Evolutionary conservation across 768 basidiomycete genomes (phyloP), one percentile per base, ranked within the genome.

Genomic region (Naematelia aurantialba): DNA sequence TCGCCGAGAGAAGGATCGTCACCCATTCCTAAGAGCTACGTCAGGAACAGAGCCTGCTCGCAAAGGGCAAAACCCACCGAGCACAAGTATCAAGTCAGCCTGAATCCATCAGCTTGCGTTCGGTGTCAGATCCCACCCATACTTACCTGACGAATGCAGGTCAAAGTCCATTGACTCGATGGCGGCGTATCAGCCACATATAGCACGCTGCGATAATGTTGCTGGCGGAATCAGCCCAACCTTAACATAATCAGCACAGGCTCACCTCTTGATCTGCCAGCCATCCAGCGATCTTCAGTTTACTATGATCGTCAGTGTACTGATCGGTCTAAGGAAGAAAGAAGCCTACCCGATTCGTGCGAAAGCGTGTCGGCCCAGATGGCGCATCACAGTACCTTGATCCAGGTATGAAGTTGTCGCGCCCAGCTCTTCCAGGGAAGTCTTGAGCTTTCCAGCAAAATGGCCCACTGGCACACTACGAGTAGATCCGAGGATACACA

Each of bases 111-210:
- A 25, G 19, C 45, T 47, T 29, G 0, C 1, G 45, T 12, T 27
- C 14, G 5, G 39, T n/a, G 2, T 21, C n/a, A 5, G n/a, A 13
- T 1, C n/a, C n/a, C n/a, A n/a, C n/a, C n/a, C n/a, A n/a, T n/a
- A 52, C 82, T 48, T 57, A 88, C 89, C 82, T 97, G 94, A 24
- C 91, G 84, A 62, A 99, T 93, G 75, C 93, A 98, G 0, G 92
- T 98, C 77, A 97, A 89, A 27, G 94, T 98, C 96, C 96, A 99
- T 19, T 91, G 88, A 59, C 90, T 93, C 57, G 85, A 89, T 31
- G 94, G 91, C 0, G 93, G 86, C 0, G 94, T 91, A 77, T 99
- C 93, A 5, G 89, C 94, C 29, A 99, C 91, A 72, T 98, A 98
- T 14, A 99, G 82, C 0, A 98, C 93, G 2, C 86, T 96, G 26